These are phyloP conservation scores for Iberis pinnata DNA, from an alignment of 345 rosid species.

Conservation along the genomic window DNA sequence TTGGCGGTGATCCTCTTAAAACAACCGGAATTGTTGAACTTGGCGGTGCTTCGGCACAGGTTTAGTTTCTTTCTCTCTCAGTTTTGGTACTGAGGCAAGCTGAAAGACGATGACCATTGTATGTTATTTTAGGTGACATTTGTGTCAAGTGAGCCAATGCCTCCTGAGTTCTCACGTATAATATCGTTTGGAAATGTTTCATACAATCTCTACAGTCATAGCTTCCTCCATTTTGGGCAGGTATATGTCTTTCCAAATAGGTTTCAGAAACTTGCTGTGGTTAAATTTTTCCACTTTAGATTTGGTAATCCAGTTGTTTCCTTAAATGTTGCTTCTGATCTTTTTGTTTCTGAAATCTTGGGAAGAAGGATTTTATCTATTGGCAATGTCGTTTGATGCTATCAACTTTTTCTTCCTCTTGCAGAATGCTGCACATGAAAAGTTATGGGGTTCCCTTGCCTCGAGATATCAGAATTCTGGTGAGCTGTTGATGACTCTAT, in stretches of 20 bases:
- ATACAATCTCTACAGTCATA: slow-evolving; percentile 91
- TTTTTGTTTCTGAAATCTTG: background rate
- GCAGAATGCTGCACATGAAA: slow-evolving; percentile 82
- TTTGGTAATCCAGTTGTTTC: background rate
- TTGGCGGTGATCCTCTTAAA: slow-evolving; percentile 71
- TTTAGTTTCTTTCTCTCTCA: slow-evolving; percentile 15
- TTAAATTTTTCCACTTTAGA: background rate
- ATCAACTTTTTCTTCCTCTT: slow-evolving; percentile 22
- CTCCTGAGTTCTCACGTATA: slow-evolving; percentile 59
- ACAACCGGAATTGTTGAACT: slow-evolving; percentile 96
- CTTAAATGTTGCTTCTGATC: background rate
- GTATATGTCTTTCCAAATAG: slow-evolving; percentile 28
- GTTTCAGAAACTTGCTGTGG: slow-evolving; percentile 1
- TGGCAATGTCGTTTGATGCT: slow-evolving; percentile 11
- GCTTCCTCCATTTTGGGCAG: slow-evolving; percentile 96
- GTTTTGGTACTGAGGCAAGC: background rate
- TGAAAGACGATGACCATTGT: background rate
- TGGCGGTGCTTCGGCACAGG: slow-evolving; percentile 99
- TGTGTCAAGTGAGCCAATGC: slow-evolving; percentile 65
- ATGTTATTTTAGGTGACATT: slow-evolving; percentile 62
- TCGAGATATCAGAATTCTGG: slow-evolving; percentile 43
- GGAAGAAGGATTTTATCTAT: background rate
- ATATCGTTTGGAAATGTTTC: slow-evolving; percentile 59
- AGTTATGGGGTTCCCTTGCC: slow-evolving; percentile 56
- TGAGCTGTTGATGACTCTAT: slow-evolving; percentile 16